Evolutionary conservation across 2,329 filamentous ascomycete species (phyloP).

Genomic region (Colletotrichum orbiculare): DNA sequence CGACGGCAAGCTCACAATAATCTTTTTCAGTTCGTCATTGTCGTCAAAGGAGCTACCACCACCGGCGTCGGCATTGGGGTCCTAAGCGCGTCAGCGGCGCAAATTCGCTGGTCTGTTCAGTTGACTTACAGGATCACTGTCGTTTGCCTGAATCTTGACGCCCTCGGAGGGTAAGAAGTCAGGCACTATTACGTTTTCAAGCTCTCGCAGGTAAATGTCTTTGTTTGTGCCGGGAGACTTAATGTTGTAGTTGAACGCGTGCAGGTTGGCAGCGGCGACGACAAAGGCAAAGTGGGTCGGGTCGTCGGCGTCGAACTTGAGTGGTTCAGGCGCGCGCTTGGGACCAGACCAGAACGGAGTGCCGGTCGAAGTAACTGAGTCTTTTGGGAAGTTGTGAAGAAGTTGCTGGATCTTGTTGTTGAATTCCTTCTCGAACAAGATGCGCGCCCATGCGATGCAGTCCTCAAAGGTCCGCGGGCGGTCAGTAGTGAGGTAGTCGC

Average conservation of each 20-base stretch:
- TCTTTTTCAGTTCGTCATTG: conserved; percentile 77
- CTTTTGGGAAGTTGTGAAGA: conserved; percentile 96
- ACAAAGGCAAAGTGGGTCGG: conserved; percentile 89
- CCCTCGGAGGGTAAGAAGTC: conserved; percentile 91
- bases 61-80: conserved; percentile 78
- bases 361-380: conserved; percentile 86
- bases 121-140: conserved; percentile 81
- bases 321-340: conserved; percentile 91
- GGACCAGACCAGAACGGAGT: conserved; percentile 98
- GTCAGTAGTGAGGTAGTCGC: conserved; percentile 90
- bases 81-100: conserved; percentile 53
- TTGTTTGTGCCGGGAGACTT: conserved; percentile 81
- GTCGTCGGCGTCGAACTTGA: conserved; percentile 89
- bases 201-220: conserved; percentile 79
- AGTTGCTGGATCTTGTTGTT: conserved; percentile 97
- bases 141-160: conserved; percentile 96
- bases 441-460: conserved; percentile 94
- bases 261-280: conserved; percentile 88
- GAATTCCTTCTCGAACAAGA: conserved; percentile 95
- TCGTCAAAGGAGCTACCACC: conserved; percentile 70
- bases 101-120: background rate
- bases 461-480: conserved; percentile 94
- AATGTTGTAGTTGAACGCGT: conserved; percentile 98
- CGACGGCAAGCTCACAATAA: conserved; percentile 78
- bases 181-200: conserved; percentile 94